Base-by-base conservation (phyloP, 164 flowering plant genomes). In the Paratinospora sagittata region DNA sequence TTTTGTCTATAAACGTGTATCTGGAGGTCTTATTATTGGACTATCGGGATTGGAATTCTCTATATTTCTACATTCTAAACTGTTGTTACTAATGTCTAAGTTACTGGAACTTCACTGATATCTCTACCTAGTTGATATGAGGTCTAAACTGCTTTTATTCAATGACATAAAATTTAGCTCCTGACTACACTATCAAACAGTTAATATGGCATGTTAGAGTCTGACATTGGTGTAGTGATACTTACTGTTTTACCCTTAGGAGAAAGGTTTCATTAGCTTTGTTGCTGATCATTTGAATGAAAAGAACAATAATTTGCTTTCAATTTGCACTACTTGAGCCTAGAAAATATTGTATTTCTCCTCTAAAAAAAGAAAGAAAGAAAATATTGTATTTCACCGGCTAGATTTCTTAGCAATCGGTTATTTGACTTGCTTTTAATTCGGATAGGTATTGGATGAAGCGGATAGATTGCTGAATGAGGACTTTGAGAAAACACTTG, bases 381-480 rank as follows among this genome's bases (percentile, higher is more conserved):
- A n/a, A n/a, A n/a, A n/a, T n/a, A 58, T 8, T 58, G 63, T 19
- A 58, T 58, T n/a, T n/a, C n/a, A 1, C 63, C 23, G 27, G 27
- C 16, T 23, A 7, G 8, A 26, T 30, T 26, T 43, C 3, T 26
- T 23, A 12, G 30, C 27, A 21, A 27, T 62, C 4, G 8, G n/a
- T 24, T 27, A 67, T 66, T 1, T 66, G 67, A 70, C 27, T 47
- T 68, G 34, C 52, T 63, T 19, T 65, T n/a, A 55, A 55, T 17
- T 67, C 58, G 39, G 49, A 33, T 87, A 95, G 98, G 98, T 95
- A 24, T 76, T 95, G 73, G 99, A 95, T 88, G 99, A 95, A 81
- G 99, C 99, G 13, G 98, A 95, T 82, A 89, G 98, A 78, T 76
- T 95, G 80, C 78, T 95, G 68, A 89, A 90, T 84, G 89, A 90